phyloP scores from a whole-genome alignment of 148 eudicot genomes.

The Camellia lanceoleosa region DNA sequence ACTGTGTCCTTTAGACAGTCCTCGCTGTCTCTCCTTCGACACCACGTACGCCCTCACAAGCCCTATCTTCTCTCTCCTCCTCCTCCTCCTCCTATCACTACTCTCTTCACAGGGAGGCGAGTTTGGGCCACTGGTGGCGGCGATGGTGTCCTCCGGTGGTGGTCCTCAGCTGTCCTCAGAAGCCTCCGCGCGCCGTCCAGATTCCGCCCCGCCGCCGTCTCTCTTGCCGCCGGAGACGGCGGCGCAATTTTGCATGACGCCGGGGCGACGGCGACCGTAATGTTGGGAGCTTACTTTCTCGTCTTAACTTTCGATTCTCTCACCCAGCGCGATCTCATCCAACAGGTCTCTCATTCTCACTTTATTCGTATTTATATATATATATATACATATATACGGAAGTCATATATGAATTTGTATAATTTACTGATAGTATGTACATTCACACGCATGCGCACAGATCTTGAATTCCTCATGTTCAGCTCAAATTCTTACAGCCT shows the following conservation, averaged over 20 bases:
- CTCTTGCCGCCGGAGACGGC: neutral
- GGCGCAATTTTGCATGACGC: slow-evolving; percentile 40
- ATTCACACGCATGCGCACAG: neutral
- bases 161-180: neutral
- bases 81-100: neutral
- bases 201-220: neutral
- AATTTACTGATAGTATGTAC: neutral
- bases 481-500: neutral
- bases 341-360: slow-evolving; percentile 36
- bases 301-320: slow-evolving; percentile 53
- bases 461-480: neutral
- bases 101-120: neutral
- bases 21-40: neutral
- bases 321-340: slow-evolving; percentile 38
- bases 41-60: neutral
- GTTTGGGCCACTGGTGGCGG: neutral
- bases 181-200: neutral
- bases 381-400: no score
- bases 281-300: slow-evolving; percentile 51
- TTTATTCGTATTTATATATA: no score
- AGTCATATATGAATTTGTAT: no score
- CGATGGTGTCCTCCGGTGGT: neutral
- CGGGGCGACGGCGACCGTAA: slow-evolving; percentile 37
- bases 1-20: neutral
- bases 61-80: neutral